Percentiles rank a stretch among this genome's conserved stretches.
These are phyloP conservation scores for Westerdykella aurantiaca DNA, from an alignment of 2,329 filamentous ascomycete genomes.

Conservation along the genomic window DNA sequence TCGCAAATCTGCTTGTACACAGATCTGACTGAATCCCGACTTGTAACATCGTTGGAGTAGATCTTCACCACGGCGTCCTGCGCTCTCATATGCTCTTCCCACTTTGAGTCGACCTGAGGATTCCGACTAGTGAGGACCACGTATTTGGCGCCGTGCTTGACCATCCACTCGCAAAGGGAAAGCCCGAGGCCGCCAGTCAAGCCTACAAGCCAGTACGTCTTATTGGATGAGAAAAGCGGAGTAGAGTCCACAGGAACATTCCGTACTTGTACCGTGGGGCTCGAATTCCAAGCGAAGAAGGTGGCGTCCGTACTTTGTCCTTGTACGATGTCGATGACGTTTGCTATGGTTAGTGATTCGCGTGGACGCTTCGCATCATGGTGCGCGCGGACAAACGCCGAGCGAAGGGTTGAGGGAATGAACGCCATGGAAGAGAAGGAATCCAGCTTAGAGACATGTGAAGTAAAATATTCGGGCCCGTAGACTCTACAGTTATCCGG, in stretches of 20 bases:
- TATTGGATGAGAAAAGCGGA: no score
- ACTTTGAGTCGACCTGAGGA: constrained; percentile 19
- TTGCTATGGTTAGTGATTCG: no score
- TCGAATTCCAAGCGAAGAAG: constrained; percentile 20
- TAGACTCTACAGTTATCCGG: no score
- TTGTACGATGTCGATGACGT: no score
- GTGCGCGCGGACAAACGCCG: no score
- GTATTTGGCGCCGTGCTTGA: constrained; percentile 11
- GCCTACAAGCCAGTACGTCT: not conserved
- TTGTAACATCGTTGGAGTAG: not conserved
- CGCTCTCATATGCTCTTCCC: not conserved
- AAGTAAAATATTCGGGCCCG: no score
- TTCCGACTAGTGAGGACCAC: constrained; percentile 36
- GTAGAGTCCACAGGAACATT: no score
- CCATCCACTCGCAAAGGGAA: constrained; percentile 13
- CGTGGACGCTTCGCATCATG: no score
- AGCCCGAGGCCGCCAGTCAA: constrained; percentile 11
- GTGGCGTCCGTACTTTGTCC: no score
- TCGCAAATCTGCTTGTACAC: not conserved
- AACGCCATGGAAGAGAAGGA: no score
- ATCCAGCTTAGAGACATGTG: no score
- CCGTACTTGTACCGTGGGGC: constrained; percentile 40
- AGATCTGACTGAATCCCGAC: not conserved
- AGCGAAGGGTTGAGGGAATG: no score
- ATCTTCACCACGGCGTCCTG: not conserved